Evolutionary conservation across 768 basidiomycete species (phyloP), one percentile per base, ranked within the genome.

Genomic region (Hydnomerulius pinastri): DNA sequence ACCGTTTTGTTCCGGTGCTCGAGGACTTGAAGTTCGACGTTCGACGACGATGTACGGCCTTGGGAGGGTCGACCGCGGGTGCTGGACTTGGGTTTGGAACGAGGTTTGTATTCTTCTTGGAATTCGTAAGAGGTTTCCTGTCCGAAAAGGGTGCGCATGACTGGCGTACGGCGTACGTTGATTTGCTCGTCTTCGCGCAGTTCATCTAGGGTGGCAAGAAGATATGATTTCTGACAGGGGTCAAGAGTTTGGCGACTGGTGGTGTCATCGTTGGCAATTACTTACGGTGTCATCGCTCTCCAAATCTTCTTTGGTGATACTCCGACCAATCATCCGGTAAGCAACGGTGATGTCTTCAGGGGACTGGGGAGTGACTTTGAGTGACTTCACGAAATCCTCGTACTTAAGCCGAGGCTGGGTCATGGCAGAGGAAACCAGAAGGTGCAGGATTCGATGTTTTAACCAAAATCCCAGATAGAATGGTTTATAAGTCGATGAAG

Each of bases 401-500:
- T 75, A 76, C 10, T 70, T 71, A 4, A 76, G 52, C 10, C 71
- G 61, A 1, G 71, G 62, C 41, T 70, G 48, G 4, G 62, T 59
- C 5, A 77, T 53, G 15, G 74, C 68, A 1, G 61, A 62, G 0
- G 66, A 64, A 13, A 82, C 66, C 4, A 83, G 51, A n/a, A 78
- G 64, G 55, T 84, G 77, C 1, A 80, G 66, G 15, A 83, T 46
- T 2, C 71, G 73, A 54, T 85, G 81, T 39, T 67, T 70, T 8
- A 73, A 66, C 74, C 77, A 82, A 49, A 85, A 80, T 0, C 66
- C 51, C 1, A 51, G 51, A 57, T 74, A 87, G 45, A 74, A 77
- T 1, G 71, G 65, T 12, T 44, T 41, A 55, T 89, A 89, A 3
- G 46, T 28, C 1, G 43, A 38, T 0, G 80, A 74, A 0, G 87